A percentile compares a stretch with the other conserved stretches of the same genome.
phyloP scores from a whole-genome alignment of 345 rosid genomes.

The Eucalyptus sideroxylon region DNA sequence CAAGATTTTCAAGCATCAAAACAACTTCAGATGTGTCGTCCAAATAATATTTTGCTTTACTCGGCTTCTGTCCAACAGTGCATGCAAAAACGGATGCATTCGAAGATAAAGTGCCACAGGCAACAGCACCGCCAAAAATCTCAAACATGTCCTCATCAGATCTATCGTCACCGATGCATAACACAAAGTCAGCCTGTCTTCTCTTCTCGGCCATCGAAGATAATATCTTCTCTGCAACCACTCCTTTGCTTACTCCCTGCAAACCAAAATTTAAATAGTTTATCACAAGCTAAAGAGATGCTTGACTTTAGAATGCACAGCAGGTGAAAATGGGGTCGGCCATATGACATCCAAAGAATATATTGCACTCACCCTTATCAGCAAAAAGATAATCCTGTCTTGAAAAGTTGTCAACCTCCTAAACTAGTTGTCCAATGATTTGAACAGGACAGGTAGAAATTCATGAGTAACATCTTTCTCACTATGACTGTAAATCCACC shows the following conservation, averaged over 20 bases:
- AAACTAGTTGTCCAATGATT: not conserved
- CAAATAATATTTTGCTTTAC: slow-evolving; percentile 90
- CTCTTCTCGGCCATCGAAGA: slow-evolving; percentile 31
- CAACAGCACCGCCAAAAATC: slow-evolving; percentile 24
- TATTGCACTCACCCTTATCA: not conserved
- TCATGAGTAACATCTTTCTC: not conserved
- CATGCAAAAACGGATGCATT: slow-evolving; percentile 56
- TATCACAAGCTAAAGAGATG: not conserved
- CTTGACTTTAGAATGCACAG: not conserved
- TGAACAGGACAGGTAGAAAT: not conserved
- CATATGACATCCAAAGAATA: not conserved
- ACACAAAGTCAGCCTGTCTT: slow-evolving; percentile 44
- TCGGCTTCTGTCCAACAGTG: slow-evolving; percentile 94
- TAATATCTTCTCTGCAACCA: slow-evolving; percentile 47
- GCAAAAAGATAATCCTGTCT: not conserved
- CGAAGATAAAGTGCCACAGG: slow-evolving; percentile 23
- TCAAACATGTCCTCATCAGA: slow-evolving; percentile 80
- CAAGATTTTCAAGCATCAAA: slow-evolving; percentile 47
- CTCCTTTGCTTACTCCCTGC: slow-evolving; percentile 64
- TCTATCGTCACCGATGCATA: slow-evolving; percentile 70
- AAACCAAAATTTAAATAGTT: not conserved
- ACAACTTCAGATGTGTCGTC: slow-evolving; percentile 54
- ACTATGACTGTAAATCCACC: not conserved
- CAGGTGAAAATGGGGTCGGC: not conserved
- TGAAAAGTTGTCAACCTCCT: not conserved